Evolutionary conservation across 768 basidiomycete species (phyloP).

Genomic region (Vararia minispora): DNA sequence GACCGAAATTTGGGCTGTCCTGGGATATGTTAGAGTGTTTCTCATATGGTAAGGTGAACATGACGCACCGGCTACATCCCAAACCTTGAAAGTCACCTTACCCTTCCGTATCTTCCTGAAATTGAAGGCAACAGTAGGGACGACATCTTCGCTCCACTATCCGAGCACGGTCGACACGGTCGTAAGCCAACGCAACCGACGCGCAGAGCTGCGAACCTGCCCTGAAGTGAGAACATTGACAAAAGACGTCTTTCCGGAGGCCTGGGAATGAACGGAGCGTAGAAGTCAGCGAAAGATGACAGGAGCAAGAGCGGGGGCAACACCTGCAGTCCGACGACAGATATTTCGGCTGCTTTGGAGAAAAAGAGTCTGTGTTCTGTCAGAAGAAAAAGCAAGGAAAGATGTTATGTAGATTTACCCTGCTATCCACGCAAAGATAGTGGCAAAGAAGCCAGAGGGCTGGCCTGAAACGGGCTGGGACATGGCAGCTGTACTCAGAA

Average conservation of each 20-base stretch:
- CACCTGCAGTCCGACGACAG: conserved; percentile 87
- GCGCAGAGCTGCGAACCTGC: conserved; percentile 33
- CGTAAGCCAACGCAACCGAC: neutral
- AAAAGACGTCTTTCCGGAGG: conserved; percentile 91
- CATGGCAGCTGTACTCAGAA: too few species aligned
- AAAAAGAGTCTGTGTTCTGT: conserved; percentile 57
- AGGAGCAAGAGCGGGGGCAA: conserved; percentile 2
- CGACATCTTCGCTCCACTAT: conserved; percentile 94
- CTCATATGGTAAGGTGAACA: neutral
- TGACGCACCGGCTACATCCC: conserved; percentile 82
- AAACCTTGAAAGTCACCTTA: conserved; percentile 85
- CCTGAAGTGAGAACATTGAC: conserved; percentile 87
- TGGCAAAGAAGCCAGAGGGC: conserved; percentile 19
- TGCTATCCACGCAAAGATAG: conserved; percentile 47
- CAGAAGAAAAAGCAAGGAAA: neutral
- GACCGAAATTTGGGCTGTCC: conserved; percentile 90
- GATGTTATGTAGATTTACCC: conserved; percentile 23
- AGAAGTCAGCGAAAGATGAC: neutral
- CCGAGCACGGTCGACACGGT: neutral
- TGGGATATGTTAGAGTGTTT: conserved; percentile 15
- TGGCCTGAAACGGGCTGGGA: too few species aligned
- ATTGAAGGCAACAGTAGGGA: conserved; percentile 91
- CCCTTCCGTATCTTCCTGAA: conserved; percentile 82
- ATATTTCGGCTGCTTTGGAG: conserved; percentile 77
- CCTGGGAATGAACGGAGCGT: conserved; percentile 36